A percentile compares a stretch with the other conserved stretches of the same genome.
These are phyloP conservation scores for Papiliotrema terrestris DNA, from an alignment of 1,284 basidiomycete species.

Conservation along the genomic window DNA sequence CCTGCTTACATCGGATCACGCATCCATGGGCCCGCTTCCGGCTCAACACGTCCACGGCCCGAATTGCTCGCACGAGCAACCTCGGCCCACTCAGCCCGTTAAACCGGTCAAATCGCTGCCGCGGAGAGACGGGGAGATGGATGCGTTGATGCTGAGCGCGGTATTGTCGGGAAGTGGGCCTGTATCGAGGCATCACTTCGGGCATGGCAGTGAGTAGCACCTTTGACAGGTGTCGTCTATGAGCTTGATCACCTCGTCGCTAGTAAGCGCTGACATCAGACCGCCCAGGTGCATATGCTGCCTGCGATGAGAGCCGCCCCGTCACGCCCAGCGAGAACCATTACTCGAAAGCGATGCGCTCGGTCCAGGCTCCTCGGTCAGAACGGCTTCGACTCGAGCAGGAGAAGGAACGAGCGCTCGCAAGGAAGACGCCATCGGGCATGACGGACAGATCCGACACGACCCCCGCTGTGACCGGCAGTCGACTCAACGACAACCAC, in stretches of 20 bases:
- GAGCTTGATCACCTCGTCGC: too few relatives aligned
- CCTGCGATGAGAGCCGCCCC: conserved; percentile 42
- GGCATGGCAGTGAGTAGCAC: conserved; percentile 37
- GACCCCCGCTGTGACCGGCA: too few relatives aligned
- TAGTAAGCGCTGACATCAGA: conserved; percentile 7
- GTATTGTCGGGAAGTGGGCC: conserved; percentile 45
- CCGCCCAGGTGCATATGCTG: conserved; percentile 41
- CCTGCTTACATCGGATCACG: conserved; percentile 34
- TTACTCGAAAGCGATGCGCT: conserved; percentile 24
- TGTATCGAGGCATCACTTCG: conserved; percentile 47
- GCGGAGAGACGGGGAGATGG: conserved; percentile 28
- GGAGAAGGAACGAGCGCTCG: conserved; percentile 6
- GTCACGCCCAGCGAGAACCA: conserved; percentile 24
- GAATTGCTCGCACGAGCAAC: neutral
- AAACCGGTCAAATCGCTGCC: conserved; percentile 15
- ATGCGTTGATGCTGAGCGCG: conserved; percentile 45
- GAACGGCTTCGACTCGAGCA: conserved; percentile 30
- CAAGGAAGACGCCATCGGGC: neutral
- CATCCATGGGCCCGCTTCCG: conserved; percentile 26
- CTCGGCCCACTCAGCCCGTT: neutral
- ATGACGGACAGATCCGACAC: neutral
- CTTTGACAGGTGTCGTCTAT: too few relatives aligned
- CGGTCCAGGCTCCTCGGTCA: conserved; percentile 44
- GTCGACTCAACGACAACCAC: too few relatives aligned
- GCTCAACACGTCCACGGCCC: neutral